Evolutionary conservation across 192 early-diverging fungal genomes (phyloP), one percentile per base, ranked within the genome.

Genomic region (Umbelopsis sp.): DNA sequence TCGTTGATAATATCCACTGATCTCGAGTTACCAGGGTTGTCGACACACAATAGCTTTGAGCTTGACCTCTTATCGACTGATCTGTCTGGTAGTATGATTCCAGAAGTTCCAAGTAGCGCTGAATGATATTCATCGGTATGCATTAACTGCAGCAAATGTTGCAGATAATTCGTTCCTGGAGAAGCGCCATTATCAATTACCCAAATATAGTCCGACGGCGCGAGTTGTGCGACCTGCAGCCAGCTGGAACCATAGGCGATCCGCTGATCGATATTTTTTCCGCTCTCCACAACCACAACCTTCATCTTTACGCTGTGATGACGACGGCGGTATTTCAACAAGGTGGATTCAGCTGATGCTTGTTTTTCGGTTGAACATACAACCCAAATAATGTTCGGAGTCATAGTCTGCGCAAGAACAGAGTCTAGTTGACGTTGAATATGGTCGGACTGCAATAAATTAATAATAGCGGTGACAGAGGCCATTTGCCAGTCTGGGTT

Each of bases 111-210:
- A 12, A 87, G 68, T 14, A 84, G 45, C 22, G 84, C 66, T 17
- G 73, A 68, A 31, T 79, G 65, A 44, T 87, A 87, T n/a, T 85
- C 81, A 1, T 75, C 56, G 20, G 78, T 77, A 38, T 80, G 79
- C 22, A 24, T 20, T 0, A 71, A 11, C 20, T 69, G 77, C 21
- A 83, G 74, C 14, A 87, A 26, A 4, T 77, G 77, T 17, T 78
- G 72, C 25, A 85, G 65, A 49, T 84, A 85, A 11, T 56, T 51
- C 2, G 24, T 53, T 41, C 83, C 83, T 29, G 80, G 80, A 3
- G 77, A 65, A 34, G 77, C 83, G 29, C 80, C 78, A 68, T 76
- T 72, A 45, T 84, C 80, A 21, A 84, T 17, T 5, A 84, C 59
- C 47, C 78, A 70, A 51, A 84, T 75, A 68, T 77, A 80, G 56